Evolutionary conservation across 192 early-diverging fungal genomes (phyloP), one percentile per base, ranked within the genome.

Genomic region (Umbelopsis vinacea): DNA sequence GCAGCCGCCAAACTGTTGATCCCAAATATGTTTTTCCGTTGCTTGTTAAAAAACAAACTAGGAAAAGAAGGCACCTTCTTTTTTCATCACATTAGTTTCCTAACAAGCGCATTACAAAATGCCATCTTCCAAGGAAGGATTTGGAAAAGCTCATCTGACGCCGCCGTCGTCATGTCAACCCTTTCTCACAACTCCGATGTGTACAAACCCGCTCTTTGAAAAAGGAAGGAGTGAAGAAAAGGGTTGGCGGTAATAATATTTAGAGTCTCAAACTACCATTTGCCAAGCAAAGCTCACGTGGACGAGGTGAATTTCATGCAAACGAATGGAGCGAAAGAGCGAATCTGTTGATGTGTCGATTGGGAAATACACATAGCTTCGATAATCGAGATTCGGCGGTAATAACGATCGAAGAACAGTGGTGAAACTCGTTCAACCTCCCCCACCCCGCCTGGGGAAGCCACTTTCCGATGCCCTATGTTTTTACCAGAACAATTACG

Each of bases 241-340:
- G 19, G 40, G 15, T 37, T 37, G 23, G 26, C 33, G 26, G 33
- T 35, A 29, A 29, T 29, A 29, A 2, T 29, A 14, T 24, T 63
- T 37, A 63, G 12, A 63, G 26, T 38, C 14, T 29, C 29, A 26
- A 54, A n/a, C 57, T 63, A 29, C 23, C 57, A 38, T 63, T 37
- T 63, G 57, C 57, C 57, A 63, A 63, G 57, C 24, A 29, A 50
- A 63, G 57, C 10, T 63, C 57, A 63, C 33, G 57, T 63, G 57
- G 26, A n/a, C 12, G 17, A 37, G 57, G 6, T 37, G 17, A 19
- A 37, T 63, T n/a, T 63, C 33, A 63, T 17, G 33, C 54, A 26
- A 10, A 19, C 22, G 4, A 24, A 24, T 54, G 54, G 12, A 63
- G 7, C 15, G 23, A 57, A 15, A 24, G 7, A n/a, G 2, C 8